phyloP scores from a whole-genome alignment of 2,329 filamentous ascomycete species.

The Ophiostoma piceae region DNA sequence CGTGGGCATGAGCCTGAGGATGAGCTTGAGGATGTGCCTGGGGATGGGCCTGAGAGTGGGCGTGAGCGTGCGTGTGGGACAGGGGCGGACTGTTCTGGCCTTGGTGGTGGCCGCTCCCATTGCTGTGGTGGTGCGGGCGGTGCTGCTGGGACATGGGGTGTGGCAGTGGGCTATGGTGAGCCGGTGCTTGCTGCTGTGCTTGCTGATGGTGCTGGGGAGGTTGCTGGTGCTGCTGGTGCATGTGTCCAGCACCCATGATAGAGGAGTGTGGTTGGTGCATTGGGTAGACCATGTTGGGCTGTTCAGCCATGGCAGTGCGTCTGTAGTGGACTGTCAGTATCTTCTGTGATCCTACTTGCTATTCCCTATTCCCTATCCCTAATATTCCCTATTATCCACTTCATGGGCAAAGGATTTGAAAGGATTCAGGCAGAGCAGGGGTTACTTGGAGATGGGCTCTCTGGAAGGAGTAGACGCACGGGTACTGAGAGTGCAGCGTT shows the following conservation, averaged over 20 bases:
- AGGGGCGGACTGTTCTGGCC: slow-evolving; percentile 21
- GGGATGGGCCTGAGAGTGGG: not conserved
- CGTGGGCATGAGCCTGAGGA: slow-evolving; percentile 4
- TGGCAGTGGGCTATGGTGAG: slow-evolving; percentile 19
- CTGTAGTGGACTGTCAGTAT: not conserved
- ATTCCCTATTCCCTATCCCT: not conserved
- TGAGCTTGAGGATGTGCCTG: not conserved
- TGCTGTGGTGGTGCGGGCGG: slow-evolving; percentile 16
- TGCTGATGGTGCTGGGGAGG: slow-evolving; percentile 21
- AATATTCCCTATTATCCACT: not conserved
- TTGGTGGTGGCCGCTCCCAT: slow-evolving; percentile 3
- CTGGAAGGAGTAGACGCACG: slow-evolving; percentile 29
- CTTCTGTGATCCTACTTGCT: not conserved
- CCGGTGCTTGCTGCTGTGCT: not conserved
- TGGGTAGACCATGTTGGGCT: slow-evolving; percentile 14
- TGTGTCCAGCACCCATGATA: slow-evolving; percentile 3
- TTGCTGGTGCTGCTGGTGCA: slow-evolving; percentile 24
- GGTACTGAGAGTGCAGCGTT: slow-evolving; percentile 33
- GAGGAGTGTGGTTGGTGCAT: slow-evolving; percentile 2
- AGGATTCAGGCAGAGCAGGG: not conserved
- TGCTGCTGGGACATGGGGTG: slow-evolving; percentile 21
- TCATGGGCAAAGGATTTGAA: not conserved
- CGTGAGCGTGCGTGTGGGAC: slow-evolving; percentile 8
- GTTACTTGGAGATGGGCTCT: not conserved
- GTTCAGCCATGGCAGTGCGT: slow-evolving; percentile 13